Evolutionary conservation across 1,139 yeast genomes (phyloP), one percentile per base, ranked within the genome.

Genomic region (Geotrichum bryndzae): DNA sequence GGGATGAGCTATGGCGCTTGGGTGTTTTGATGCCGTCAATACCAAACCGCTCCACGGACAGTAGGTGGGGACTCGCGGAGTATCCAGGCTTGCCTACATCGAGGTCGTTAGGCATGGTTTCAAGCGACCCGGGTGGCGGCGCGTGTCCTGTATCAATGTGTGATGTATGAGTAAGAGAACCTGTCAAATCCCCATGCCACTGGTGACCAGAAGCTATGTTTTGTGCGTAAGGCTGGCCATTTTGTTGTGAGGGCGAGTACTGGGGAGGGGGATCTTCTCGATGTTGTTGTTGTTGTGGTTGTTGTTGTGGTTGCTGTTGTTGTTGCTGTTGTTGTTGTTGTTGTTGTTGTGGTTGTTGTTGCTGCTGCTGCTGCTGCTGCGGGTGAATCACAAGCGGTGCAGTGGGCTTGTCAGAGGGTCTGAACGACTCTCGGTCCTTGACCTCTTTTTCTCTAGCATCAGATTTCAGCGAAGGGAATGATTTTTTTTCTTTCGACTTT

Each of bases 1-100:
- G 81, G 48, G 97, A 90, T 35, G 97, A 90, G 57, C 96, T 88
- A 73, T 94, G 98, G 71, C 99, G 85, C 70, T 90, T 90, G n/a
- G 99, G 98, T 0, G 96, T 81, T 65, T 81, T 82, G 59, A 84
- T 82, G 61, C 86, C 77, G 66, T 86, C 91, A 55, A 85, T 74
- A 58, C 82, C 83, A 52, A 76, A 70, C 33, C 79, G 64, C 64
- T 78, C 75, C 60, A 76, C 66, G 61, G 76, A 65, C 31, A 67
- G 68, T 33, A 69, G 67, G 64, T 65, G 65, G 62, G 59, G 65
- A 13, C 61, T 62, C 22, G 57, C 62, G 38, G 64, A 66, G 56
- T 18, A 18, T 18, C 61, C 62, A 33, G 69, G 69, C 31, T 27
- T 27, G 31, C 31, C 31, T 10, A 73, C 64, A 35, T 73, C 72